phyloP scores from a whole-genome alignment of 2,329 filamentous ascomycete species.

The Pseudogymnoascus destructans region DNA sequence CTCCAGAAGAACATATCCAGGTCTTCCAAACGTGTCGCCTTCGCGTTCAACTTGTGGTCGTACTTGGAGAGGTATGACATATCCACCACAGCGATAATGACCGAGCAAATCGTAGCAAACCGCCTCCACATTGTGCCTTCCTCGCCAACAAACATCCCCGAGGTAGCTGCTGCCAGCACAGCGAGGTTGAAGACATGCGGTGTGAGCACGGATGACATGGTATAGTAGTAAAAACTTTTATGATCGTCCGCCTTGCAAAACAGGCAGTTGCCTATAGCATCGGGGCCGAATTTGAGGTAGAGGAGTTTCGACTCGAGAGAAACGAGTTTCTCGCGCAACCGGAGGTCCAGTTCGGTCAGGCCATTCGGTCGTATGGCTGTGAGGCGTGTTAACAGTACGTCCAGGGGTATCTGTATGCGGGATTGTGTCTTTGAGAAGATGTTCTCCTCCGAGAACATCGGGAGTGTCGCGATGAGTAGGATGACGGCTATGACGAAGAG shows the following conservation, averaged over 20 bases:
- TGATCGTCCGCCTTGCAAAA: constrained; percentile 67
- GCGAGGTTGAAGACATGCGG: constrained; percentile 73
- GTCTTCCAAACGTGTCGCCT: constrained; percentile 47
- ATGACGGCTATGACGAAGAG: constrained; percentile 40
- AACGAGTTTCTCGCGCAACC: constrained; percentile 54
- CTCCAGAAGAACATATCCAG: constrained; percentile 62
- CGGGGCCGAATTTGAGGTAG: constrained; percentile 73
- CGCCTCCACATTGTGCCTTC: constrained; percentile 57
- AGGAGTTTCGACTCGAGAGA: constrained; percentile 60
- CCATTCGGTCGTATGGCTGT: constrained; percentile 36
- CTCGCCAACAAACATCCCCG: constrained; percentile 47
- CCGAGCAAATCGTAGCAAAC: constrained; percentile 50
- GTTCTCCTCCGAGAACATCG: constrained; percentile 61
- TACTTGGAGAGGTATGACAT: constrained; percentile 52
- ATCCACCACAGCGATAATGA: constrained; percentile 49
- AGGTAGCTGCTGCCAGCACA: constrained; percentile 61
- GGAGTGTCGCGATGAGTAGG: constrained; percentile 50
- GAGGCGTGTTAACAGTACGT: constrained; percentile 72
- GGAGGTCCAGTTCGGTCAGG: constrained; percentile 47
- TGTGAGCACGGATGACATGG: constrained; percentile 55
- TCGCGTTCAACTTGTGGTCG: constrained; percentile 50
- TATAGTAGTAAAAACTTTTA: constrained; percentile 65
- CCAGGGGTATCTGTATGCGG: constrained; percentile 71
- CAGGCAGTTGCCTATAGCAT: constrained; percentile 58
- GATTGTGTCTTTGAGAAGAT: constrained; percentile 67